These are phyloP conservation scores for Ambispora gerdemannii DNA, from an alignment of 192 early-diverging fungal species.

Conservation along the genomic window DNA sequence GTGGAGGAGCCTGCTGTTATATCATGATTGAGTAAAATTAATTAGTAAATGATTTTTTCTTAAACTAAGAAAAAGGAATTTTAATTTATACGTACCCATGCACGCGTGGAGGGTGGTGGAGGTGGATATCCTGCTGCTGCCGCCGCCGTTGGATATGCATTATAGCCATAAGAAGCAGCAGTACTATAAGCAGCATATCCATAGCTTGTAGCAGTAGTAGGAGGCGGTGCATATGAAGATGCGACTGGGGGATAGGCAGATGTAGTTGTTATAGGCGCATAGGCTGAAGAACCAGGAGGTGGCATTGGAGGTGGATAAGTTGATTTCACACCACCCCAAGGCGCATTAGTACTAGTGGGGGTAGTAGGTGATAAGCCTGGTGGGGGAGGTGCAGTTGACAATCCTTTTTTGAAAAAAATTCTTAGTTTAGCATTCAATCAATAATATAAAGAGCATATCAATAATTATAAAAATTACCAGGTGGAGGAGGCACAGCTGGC, in stretches of 20 bases:
- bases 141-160: neutral
- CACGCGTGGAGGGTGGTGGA: constrained; percentile 20
- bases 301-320: constrained; percentile 27
- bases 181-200: neutral
- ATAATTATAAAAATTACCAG: constrained; percentile 9
- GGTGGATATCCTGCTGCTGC: constrained; percentile 28
- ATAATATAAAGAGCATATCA: neutral
- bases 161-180: constrained; percentile 12
- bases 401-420: neutral
- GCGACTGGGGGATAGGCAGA: constrained; percentile 6
- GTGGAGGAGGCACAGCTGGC: constrained; percentile 20
- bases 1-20: constrained; percentile 13
- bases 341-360: neutral
- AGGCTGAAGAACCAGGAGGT: constrained; percentile 26
- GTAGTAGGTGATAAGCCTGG: constrained; percentile 25
- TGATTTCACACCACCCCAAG: constrained; percentile 19
- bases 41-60: neutral
- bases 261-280: neutral
- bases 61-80: neutral
- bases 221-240: neutral
- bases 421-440: neutral
- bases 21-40: neutral
- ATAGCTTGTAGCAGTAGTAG: neutral
- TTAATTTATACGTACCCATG: constrained; percentile 5
- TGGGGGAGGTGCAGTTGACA: constrained; percentile 7